These are phyloP conservation scores for Solanum virginianum DNA, from an alignment of 257 asterid genomes.

Conservation along the genomic window DNA sequence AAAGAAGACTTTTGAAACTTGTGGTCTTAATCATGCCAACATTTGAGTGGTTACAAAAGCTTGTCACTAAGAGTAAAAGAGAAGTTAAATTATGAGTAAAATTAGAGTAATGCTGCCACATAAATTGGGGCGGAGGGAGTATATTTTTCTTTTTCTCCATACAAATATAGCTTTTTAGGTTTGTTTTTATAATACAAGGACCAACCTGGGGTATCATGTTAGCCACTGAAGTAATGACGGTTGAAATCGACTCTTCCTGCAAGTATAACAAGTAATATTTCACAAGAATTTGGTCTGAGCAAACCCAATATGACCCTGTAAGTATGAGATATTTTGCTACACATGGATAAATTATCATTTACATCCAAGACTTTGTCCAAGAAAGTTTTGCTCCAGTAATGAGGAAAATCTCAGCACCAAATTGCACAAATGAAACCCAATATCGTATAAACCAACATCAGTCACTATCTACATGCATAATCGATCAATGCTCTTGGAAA, in stretches of 20 bases:
- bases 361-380: not conserved
- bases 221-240: conserved; percentile 83
- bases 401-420: not conserved
- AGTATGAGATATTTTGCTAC: not conserved
- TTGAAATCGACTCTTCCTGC: conserved; percentile 92
- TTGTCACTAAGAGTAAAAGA: not conserved
- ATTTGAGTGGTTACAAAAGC: not conserved
- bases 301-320: not conserved
- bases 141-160: not conserved
- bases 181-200: conserved; percentile 1
- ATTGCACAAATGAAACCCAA: not conserved
- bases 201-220: conserved; percentile 97
- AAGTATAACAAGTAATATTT: conserved; percentile 5
- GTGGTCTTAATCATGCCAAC: not conserved
- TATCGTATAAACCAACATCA: not conserved
- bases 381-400: not conserved
- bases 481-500: not conserved
- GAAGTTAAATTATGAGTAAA: not conserved
- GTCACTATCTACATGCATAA: not conserved
- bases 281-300: not conserved
- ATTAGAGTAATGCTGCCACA: not conserved
- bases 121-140: not conserved
- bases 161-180: not conserved
- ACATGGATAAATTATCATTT: not conserved
- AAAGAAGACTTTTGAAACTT: not conserved